Evolutionary conservation across 2,329 filamentous ascomycete genomes (phyloP).

Genomic region (Aaosphaeria arxii): DNA sequence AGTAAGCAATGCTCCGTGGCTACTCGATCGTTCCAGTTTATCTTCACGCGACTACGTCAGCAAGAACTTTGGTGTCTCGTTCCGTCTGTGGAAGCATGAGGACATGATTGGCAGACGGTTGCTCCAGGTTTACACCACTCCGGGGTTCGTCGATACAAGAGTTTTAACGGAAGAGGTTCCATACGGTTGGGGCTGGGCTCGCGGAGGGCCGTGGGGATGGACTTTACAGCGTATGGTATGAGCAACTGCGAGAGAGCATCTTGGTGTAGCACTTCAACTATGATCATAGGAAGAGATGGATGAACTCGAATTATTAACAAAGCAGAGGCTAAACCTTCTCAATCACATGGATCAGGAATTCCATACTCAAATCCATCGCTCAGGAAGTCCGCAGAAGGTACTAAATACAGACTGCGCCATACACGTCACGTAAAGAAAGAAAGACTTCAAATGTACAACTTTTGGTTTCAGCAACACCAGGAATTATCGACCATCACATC

Average conservation of each 20-base stretch:
- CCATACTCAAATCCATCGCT: too few species aligned
- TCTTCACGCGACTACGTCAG: slow-evolving; percentile 3
- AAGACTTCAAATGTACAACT: too few species aligned
- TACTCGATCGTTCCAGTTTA: slow-evolving; percentile 3
- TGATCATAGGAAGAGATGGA: too few species aligned
- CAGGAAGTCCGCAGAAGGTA: too few species aligned
- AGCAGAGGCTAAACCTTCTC: too few species aligned
- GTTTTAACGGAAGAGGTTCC: neutral
- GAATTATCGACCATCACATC: neutral
- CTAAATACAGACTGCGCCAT: too few species aligned
- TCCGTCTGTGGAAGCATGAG: slow-evolving; percentile 12
- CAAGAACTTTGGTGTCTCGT: slow-evolving; percentile 10
- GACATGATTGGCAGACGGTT: slow-evolving; percentile 2
- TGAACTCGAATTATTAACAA: too few species aligned
- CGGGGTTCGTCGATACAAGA: slow-evolving; percentile 2
- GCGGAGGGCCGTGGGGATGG: neutral
- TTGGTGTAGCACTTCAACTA: too few species aligned
- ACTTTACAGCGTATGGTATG: neutral
- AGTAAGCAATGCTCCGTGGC: neutral
- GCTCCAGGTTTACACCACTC: slow-evolving; percentile 2
- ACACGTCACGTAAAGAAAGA: too few species aligned
- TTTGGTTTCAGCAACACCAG: too few species aligned
- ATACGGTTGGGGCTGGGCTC: neutral
- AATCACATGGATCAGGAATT: too few species aligned
- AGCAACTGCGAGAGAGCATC: too few species aligned